Percentiles rank a stretch among this genome's conserved stretches.
Conservation (phyloP, 2,329 filamentous ascomycete species). For the Fusarium tuaranense region DNA sequence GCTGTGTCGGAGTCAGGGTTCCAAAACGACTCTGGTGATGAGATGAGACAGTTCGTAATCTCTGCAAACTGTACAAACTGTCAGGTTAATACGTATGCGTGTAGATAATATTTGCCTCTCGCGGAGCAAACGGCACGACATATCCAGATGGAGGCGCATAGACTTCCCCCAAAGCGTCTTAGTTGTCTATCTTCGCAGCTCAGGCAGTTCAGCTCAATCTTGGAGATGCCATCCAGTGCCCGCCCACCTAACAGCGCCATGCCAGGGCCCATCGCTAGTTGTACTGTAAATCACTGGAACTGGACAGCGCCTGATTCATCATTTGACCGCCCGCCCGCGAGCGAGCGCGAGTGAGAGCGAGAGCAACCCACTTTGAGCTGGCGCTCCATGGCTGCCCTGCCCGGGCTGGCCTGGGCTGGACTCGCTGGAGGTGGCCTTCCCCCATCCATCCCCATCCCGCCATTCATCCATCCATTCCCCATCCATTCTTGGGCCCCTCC, state of each 20-base stretch:
- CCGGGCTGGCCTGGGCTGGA: not conserved
- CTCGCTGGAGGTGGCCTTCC: not conserved
- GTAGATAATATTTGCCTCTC: not conserved
- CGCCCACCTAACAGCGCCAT: not conserved
- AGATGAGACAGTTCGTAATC: constrained; percentile 13
- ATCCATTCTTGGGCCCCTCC: constrained; percentile 29
- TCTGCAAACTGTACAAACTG: not conserved
- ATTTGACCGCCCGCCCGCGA: constrained; percentile 10
- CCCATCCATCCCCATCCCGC: constrained; percentile 3
- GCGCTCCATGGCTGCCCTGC: no score
- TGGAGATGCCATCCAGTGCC: not conserved
- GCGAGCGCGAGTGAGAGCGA: not conserved
- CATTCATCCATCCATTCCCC: constrained; percentile 8
- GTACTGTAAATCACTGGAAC: constrained; percentile 18
- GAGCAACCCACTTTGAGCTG: constrained; percentile 16
- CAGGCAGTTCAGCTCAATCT: not conserved
- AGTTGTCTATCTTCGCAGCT: not conserved
- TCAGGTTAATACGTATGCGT: not conserved
- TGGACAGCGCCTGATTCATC: constrained; percentile 19
- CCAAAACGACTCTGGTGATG: not conserved
- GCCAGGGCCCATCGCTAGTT: not conserved
- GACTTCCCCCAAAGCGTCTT: not conserved
- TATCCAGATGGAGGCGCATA: not conserved
- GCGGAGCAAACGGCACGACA: not conserved
- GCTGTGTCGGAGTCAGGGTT: constrained; percentile 20